phyloP scores from a whole-genome alignment of 768 basidiomycete species.

The Suillus fuscotomentosus region DNA sequence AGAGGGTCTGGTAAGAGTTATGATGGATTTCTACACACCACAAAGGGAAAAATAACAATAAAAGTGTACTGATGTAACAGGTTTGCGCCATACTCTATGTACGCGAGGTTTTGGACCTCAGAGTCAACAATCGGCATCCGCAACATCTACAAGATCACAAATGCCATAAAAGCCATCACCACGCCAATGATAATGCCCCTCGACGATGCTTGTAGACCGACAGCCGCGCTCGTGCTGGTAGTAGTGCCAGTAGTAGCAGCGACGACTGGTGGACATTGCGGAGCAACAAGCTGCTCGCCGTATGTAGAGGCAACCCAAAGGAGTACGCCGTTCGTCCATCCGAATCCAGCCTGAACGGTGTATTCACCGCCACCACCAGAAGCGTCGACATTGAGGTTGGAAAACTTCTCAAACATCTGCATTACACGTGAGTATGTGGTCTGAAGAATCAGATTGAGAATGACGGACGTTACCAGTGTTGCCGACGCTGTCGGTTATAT shows the following conservation, averaged over 20 bases:
- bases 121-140: too few species aligned
- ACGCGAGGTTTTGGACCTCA: not conserved
- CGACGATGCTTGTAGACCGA: not conserved
- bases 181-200: not conserved
- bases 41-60: not conserved
- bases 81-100: not conserved
- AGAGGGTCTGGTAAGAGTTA: not conserved
- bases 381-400: conserved; percentile 71
- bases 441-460: not conserved
- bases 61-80: not conserved
- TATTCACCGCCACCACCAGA: conserved; percentile 87
- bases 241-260: not conserved
- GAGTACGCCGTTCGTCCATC: conserved; percentile 85
- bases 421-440: not conserved
- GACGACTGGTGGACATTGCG: conserved; percentile 56
- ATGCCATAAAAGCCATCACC: conserved; percentile 6
- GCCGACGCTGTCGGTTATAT: conserved; percentile 60
- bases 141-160: not conserved
- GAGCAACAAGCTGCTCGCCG: conserved; percentile 56
- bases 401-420: conserved; percentile 91
- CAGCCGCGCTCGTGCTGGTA: conserved; percentile 10
- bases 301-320: conserved; percentile 74
- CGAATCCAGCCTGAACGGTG: conserved; percentile 83
- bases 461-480: conserved; percentile 75
- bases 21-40: not conserved